Evolutionary conservation across 306 rosid genomes (phyloP).

Genomic region (Vigna trinervia): DNA sequence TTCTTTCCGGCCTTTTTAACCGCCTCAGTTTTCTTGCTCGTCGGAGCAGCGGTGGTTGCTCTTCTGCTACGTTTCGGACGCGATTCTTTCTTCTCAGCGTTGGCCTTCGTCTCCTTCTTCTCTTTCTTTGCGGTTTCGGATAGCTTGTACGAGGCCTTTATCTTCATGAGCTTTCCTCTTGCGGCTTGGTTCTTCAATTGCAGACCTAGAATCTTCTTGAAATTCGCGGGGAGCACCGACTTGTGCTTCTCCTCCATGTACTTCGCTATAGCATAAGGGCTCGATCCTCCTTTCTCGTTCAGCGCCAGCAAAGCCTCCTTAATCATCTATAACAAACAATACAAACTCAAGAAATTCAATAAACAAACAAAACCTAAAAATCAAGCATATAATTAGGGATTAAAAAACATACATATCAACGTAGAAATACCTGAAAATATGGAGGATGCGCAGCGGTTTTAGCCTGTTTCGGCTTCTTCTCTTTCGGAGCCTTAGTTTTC

Average conservation of each 20-base stretch:
- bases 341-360: not conserved
- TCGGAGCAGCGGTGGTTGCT: constrained; percentile 24
- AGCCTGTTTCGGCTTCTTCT: constrained; percentile 61
- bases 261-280: constrained; percentile 89
- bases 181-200: constrained; percentile 78
- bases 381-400: not conserved
- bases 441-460: constrained; percentile 85
- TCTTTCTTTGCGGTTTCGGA: constrained; percentile 53
- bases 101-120: constrained; percentile 20
- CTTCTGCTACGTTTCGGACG: constrained; percentile 33
- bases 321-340: constrained; percentile 68
- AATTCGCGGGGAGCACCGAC: constrained; percentile 71
- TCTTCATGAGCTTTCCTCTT: constrained; percentile 74
- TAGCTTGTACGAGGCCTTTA: constrained; percentile 85
- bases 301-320: constrained; percentile 76
- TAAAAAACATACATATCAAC: not conserved
- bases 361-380: not conserved
- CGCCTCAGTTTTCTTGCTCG: constrained; percentile 46
- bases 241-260: constrained; percentile 89
- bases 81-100: constrained; percentile 43
- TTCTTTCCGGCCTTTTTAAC: constrained; percentile 23
- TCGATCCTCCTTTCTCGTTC: constrained; percentile 81
- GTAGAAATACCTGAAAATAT: constrained; percentile 66
- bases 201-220: constrained; percentile 73
- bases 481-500: constrained; percentile 58